Base-by-base conservation (phyloP, 768 basidiomycete genomes). In the Lanmaoa rubissima region DNA sequence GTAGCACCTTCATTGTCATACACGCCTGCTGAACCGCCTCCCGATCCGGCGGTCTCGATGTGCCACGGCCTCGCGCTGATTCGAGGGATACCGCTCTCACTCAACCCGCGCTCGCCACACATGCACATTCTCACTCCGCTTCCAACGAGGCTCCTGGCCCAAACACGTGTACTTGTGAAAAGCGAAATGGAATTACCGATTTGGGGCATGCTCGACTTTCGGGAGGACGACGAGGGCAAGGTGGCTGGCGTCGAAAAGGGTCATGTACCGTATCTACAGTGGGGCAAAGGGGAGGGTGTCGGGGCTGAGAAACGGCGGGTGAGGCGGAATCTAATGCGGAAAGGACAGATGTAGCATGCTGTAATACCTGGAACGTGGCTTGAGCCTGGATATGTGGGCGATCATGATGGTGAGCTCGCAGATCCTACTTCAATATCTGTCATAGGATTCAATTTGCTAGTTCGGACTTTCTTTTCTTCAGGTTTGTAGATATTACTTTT, bases 101-200 rank as follows among this genome's bases (percentile, higher is more conserved):
- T 42, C 11, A 21, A 52, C 48, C 75, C 75, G n/a, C 72, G 57
- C 34, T 57, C 65, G 36, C 59, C 59, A 4, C 53, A 57, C 42
- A 72, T 95, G 36, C 93, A 96, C 35, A 61, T 97, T n/a, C 75
- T 97, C 36, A 93, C 94, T 0, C 92, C 95, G 0, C 58, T 94
- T 1, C 84, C 87, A 0, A 72, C 80, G 0, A 51, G 65, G 0
- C 41, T 78, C 1, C 76, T 96, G 3, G 59, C 65, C 0, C 63
- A 55, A 19, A 53, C 68, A 1, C 64, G 66, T 1, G 21, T 51
- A 3, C 59, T 96, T 4, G 84, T 96, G 45, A 94, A 90, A 69
- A 94, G 94, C 9, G 92, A 94, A 67, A 76, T 94, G 64, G 93
- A 95, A 69, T 72, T 97, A 0, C 94, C 94, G 0, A 75, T 94